Evolutionary conservation across 139 green algal species (phyloP).

Genomic region (Chlamydomonas sp.): DNA sequence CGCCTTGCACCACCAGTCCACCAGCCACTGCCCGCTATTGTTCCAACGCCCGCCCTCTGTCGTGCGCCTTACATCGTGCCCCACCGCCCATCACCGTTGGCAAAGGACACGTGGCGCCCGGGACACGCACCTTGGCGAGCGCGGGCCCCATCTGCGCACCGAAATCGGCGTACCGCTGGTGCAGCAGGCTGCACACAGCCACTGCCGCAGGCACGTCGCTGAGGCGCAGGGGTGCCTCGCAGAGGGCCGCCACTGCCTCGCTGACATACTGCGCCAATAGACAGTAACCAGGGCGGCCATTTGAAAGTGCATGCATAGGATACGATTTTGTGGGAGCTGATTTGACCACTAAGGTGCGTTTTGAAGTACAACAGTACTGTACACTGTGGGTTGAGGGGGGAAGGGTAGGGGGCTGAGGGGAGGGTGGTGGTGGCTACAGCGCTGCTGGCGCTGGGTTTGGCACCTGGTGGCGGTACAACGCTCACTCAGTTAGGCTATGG

Average conservation of each 20-base stretch:
- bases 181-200: slow-evolving; percentile 82
- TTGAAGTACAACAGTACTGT: too few species aligned
- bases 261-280: slow-evolving; percentile 84
- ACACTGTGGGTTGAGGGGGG: too few species aligned
- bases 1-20: too few species aligned
- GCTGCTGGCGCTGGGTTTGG: too few species aligned
- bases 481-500: too few species aligned
- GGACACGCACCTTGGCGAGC: background rate
- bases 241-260: slow-evolving; percentile 87
- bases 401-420: too few species aligned
- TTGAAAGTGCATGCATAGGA: background rate
- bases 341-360: too few species aligned
- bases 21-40: too few species aligned
- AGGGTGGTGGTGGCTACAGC: too few species aligned
- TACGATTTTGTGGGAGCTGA: background rate
- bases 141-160: slow-evolving; percentile 28
- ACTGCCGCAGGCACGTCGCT: slow-evolving; percentile 86
- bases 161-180: slow-evolving; percentile 86
- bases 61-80: background rate
- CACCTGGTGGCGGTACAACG: too few species aligned
- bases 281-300: background rate
- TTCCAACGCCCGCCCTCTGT: background rate
- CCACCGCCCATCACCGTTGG: too few species aligned
- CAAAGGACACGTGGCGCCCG: too few species aligned
- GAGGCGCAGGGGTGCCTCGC: slow-evolving; percentile 84